Conservation (phyloP, 2,329 filamentous ascomycete species). For the Aspergillus neotritici region DNA sequence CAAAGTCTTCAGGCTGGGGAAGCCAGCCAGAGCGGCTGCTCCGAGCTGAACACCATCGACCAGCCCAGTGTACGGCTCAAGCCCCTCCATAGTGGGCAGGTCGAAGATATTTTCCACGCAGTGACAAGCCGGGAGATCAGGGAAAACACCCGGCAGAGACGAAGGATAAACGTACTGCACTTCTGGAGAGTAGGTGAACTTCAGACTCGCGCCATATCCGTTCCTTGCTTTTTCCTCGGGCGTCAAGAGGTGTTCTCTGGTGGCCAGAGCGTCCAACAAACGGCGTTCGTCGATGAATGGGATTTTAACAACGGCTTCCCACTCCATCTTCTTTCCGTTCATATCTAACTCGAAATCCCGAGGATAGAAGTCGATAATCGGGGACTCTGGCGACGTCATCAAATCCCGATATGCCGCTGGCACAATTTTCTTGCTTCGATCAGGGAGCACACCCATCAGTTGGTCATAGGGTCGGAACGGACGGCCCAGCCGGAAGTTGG, state of each 20-base stretch:
- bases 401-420: constrained; percentile 79
- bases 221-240: constrained; percentile 77
- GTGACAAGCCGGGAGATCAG: constrained; percentile 76
- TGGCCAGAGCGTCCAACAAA: constrained; percentile 76
- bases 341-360: constrained; percentile 96
- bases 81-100: constrained; percentile 81
- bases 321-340: constrained; percentile 99
- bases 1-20: constrained; percentile 81
- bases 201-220: constrained; percentile 83
- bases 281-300: constrained; percentile 95
- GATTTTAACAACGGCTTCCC: constrained; percentile 98
- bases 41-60: constrained; percentile 80
- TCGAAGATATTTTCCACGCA: constrained; percentile 97
- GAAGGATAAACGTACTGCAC: constrained; percentile 80
- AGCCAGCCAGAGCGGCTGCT: constrained; percentile 78
- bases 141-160: constrained; percentile 82
- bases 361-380: constrained; percentile 97
- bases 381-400: constrained; percentile 85
- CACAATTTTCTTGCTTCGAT: constrained; percentile 95
- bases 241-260: constrained; percentile 71
- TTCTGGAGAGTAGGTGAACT: constrained; percentile 79
- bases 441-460: constrained; percentile 94
- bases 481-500: constrained; percentile 89
- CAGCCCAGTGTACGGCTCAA: constrained; percentile 78
- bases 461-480: constrained; percentile 95